Conservation (phyloP, 2,329 filamentous ascomycete genomes). For the Teratosphaeria epicoccoides region DNA sequence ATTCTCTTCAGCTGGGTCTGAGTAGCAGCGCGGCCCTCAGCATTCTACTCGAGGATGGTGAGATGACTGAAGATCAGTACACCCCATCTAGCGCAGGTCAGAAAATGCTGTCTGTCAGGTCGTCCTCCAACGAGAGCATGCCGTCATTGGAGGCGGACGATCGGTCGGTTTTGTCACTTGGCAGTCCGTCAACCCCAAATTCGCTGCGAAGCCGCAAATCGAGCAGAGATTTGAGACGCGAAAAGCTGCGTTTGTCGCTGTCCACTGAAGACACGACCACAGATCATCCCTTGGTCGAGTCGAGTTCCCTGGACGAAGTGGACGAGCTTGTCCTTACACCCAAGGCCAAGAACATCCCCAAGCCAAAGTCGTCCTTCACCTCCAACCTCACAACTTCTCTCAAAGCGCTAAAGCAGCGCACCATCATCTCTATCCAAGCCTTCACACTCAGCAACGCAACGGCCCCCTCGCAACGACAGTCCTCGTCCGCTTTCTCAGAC, state of each 20-base stretch:
- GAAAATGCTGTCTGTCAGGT: conserved; percentile 27
- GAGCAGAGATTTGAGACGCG: conserved; percentile 32
- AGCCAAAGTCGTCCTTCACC: conserved; percentile 43
- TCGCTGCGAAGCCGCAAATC: conserved; percentile 24
- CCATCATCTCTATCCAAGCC: conserved; percentile 48
- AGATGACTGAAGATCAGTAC: conserved; percentile 4
- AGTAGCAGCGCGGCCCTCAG: conserved; percentile 35
- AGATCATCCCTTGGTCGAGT: conserved; percentile 47
- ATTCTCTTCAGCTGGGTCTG: conserved; percentile 19
- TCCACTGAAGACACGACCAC: conserved; percentile 42
- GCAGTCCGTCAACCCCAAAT: conserved; percentile 34
- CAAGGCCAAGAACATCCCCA: conserved; percentile 26
- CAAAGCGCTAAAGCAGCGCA: conserved; percentile 50
- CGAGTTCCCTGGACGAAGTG: conserved; percentile 20
- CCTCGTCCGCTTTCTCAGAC: conserved; percentile 39
- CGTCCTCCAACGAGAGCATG: conserved; percentile 48
- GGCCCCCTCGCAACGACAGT: conserved; percentile 9
- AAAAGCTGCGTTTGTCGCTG: conserved; percentile 40
- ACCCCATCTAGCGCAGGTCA: not conserved
- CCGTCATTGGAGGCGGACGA: conserved; percentile 42
- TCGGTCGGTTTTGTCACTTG: conserved; percentile 36
- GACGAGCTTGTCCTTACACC: conserved; percentile 24
- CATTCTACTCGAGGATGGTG: conserved; percentile 43
- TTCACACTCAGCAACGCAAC: conserved; percentile 32
- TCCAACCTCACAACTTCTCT: conserved; percentile 55